Evolutionary conservation across 352 stramenopile species (phyloP), one percentile per base, ranked within the genome.

Genomic region (Nothophytophthora sp.): DNA sequence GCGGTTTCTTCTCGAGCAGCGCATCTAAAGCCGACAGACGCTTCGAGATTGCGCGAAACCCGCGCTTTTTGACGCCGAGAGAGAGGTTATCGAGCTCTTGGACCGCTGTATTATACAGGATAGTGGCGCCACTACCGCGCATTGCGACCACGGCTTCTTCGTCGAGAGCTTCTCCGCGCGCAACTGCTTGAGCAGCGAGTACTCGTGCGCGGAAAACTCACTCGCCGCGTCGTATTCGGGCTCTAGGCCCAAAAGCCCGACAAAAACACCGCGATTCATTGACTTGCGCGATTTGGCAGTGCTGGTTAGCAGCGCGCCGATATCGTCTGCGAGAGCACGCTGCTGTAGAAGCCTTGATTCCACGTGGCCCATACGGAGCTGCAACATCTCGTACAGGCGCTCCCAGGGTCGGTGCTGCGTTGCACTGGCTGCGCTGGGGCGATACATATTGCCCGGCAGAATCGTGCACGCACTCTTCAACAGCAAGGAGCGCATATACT

Each of bases 171-270:
- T 22, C 7, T 48, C 38, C 2, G 29, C 36, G 10, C 28, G 48
- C 41, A 56, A 24, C 35, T 49, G 28, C 29, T 46, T 56, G 5
- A 56, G 29, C 13, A 56, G n/a, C 24, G 29, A 3, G 44, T 49
- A 48, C 23, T 49, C 30, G 23, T 43, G 29, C 3, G 38, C 38
- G 10, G n/a, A 25, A 23, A 49, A 56, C n/a, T 49, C 30, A 12
- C n/a, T 10, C 4, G 10, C 22, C 13, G 1, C 22, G n/a, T 56
- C 22, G 23, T 49, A 54, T 28, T 46, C 46, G 8, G 27, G 35
- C 18, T 53, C 37, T n/a, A 55, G 12, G 5, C 9, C 22, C 15
- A 49, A 24, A 10, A 55, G 28, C 3, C 20, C 39, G 1, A 42
- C 19, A 8, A 56, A 43, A 30, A 28, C 18, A 10, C 33, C 32